Base-by-base conservation (phyloP, 768 basidiomycete species). In the Podaxis sp. region DNA sequence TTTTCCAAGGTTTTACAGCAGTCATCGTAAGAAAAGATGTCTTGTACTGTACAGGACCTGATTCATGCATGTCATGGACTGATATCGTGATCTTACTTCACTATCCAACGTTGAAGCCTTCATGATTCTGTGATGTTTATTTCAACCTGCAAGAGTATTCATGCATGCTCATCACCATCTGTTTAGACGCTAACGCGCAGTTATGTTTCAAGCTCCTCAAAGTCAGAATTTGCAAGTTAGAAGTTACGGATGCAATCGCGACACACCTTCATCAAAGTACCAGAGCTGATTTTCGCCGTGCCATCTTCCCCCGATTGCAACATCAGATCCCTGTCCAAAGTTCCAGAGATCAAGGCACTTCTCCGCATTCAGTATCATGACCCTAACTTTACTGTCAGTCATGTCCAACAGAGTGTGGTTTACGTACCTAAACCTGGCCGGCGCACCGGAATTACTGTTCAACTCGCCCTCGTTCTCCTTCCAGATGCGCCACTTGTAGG, bases 261-360 rank as follows among this genome's bases (percentile, higher is more conserved):
- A 56, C 66, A n/a, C 17, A 69, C 68, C 67, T 64, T 62, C 40
- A 40, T 68, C 64, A 15, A 70, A 67, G 37, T 28, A 24, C 71
- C 71, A 70, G 33, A 64, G 54, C 68, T 84, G 83, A 66, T 82
- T 81, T 30, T 67, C 28, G 7, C 75, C 80, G 0, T 68, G 65
- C 78, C 77, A 80, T 24, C 72, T 72, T 2, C 71, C 64, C 80
- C 82, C 82, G 59, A 83, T 48, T 20, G 71, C 62, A n/a, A 84
- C 59, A 0, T 70, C 67, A 0, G 81, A 82, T 1, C 82, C 80
- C 5, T 71, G 72, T 37, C 77, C 78, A 54, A 78, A 66, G 50
- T 81, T 73, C 5, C 75, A 69, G 20, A 84, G 66, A 61, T 83
- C 82, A 48, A 80, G 59, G 56, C 72, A 74, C 62, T 70, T 72